phyloP scores from a whole-genome alignment of 306 rosid species.

The Prunus kanzakura region DNA sequence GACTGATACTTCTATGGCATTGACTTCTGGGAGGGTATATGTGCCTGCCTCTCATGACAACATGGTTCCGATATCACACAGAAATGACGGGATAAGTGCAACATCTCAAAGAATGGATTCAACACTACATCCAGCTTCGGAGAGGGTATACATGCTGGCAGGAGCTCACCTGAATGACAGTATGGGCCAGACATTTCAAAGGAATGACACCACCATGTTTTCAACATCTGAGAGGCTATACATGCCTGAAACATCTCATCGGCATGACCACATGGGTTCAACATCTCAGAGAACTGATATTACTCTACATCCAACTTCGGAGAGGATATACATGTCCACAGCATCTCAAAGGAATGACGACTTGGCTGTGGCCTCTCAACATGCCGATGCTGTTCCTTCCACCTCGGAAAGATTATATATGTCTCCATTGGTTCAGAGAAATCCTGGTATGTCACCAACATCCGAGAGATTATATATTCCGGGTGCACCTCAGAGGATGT shows the following conservation, averaged over 20 bases:
- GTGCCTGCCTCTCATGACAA: conserved; percentile 33
- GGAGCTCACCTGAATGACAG: conserved; percentile 31
- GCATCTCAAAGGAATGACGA: conserved; percentile 42
- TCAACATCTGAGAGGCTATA: conserved; percentile 38
- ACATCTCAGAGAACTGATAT: conserved; percentile 40
- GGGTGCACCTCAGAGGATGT: conserved; percentile 42
- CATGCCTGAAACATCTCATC: conserved; percentile 26
- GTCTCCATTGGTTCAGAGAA: conserved; percentile 40
- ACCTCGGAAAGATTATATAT: conserved; percentile 39
- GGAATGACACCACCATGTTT: conserved; percentile 27
- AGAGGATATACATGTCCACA: conserved; percentile 37
- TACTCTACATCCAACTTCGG: conserved; percentile 32
- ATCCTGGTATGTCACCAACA: conserved; percentile 16
- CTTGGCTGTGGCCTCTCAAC: conserved; percentile 35
- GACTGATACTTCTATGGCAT: conserved; percentile 24
- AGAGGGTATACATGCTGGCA: conserved; percentile 31
- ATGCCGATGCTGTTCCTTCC: conserved; percentile 30
- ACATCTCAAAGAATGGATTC: conserved; percentile 25
- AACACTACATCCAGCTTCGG: conserved; percentile 21
- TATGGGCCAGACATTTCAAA: conserved; percentile 31
- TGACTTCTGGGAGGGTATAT: conserved; percentile 32
- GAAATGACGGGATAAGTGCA: conserved; percentile 12
- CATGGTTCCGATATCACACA: conserved; percentile 17
- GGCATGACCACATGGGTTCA: conserved; percentile 29
- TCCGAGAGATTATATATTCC: conserved; percentile 43